A percentile compares a stretch with the other conserved stretches of the same genome.
Conservation (phyloP, 139 green algal genomes). For the Closterium sp. region DNA sequence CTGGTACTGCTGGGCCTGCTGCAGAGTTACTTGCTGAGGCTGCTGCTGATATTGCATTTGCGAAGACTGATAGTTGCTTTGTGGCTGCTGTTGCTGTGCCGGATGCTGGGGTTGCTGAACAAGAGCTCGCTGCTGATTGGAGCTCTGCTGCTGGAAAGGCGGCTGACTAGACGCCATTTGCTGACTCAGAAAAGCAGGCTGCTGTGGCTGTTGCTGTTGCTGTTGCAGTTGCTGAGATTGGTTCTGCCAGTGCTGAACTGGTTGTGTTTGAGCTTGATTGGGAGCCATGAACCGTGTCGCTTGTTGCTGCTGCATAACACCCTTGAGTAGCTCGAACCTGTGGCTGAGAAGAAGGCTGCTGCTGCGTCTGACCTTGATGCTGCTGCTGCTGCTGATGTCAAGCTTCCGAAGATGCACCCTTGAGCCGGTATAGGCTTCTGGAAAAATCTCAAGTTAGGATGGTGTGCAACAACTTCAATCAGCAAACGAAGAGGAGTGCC, state of each 20-base stretch:
- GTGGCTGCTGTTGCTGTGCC: slow-evolving; percentile 3
- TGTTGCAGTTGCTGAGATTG: background rate
- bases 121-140: background rate
- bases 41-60: background rate
- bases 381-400: background rate
- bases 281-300: background rate
- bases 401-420: background rate
- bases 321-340: background rate
- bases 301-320: background rate
- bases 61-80: background rate
- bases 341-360: background rate
- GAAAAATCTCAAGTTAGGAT: background rate
- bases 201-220: background rate
- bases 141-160: slow-evolving; percentile 7
- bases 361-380: background rate
- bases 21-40: background rate
- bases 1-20: background rate
- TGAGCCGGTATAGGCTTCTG: background rate
- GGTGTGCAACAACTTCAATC: background rate
- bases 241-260: background rate
- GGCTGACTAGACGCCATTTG: background rate
- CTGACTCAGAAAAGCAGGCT: background rate
- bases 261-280: background rate
- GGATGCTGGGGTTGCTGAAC: background rate
- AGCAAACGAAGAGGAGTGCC: background rate